These are phyloP conservation scores for Nicotiana knightiana DNA, from an alignment of 257 asterid genomes.

Conservation along the genomic window DNA sequence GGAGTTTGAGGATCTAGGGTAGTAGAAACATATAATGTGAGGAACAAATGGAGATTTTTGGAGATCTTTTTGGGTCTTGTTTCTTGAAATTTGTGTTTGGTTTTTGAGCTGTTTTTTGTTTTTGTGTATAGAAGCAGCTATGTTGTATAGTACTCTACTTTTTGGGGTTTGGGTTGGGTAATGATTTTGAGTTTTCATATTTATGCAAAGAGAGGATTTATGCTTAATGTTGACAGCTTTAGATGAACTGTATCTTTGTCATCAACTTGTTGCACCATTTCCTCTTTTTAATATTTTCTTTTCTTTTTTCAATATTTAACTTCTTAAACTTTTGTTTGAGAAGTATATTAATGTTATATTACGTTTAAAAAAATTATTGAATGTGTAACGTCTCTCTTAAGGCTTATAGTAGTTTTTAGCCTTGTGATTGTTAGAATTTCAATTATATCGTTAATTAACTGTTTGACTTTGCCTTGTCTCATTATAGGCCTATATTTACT, in stretches of 20 bases:
- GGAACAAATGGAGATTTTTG: not conserved
- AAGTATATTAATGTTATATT: no score
- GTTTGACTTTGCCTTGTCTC: not conserved
- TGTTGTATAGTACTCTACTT: not conserved
- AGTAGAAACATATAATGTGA: not conserved
- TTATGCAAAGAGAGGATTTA: not conserved
- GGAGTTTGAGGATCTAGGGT: slow-evolving; percentile 2
- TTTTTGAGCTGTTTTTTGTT: no score
- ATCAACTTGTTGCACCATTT: not conserved
- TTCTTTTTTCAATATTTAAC: not conserved
- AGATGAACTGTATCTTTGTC: slow-evolving; percentile 3
- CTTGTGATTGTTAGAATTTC: not conserved
- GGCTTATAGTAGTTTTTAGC: not conserved
- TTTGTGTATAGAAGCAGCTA: no score
- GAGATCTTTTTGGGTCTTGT: no score
- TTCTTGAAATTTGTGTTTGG: not conserved
- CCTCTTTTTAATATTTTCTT: not conserved
- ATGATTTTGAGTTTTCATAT: not conserved
- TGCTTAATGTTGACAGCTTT: slow-evolving; percentile 5
- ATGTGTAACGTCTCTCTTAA: not conserved
- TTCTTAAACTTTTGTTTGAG: no score
- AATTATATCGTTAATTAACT: no score
- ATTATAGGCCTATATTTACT: not conserved
- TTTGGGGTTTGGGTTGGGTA: not conserved
- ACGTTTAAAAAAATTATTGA: no score